Evolutionary conservation across 2,329 filamentous ascomycete species (phyloP).

Genomic region (Botryotinia convoluta): DNA sequence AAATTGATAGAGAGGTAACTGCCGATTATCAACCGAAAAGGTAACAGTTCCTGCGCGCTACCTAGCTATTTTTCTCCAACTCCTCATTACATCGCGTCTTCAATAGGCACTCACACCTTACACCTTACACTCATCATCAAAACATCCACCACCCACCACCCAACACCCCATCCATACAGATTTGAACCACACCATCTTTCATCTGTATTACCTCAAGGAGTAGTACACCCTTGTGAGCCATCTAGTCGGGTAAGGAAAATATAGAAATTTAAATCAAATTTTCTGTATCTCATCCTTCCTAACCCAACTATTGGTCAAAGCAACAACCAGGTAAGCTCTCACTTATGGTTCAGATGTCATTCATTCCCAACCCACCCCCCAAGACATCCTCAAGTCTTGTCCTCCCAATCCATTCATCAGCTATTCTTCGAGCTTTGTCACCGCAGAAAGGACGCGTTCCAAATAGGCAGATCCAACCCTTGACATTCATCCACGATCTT

Average conservation of each 20-base stretch:
- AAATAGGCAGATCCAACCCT: conserved; percentile 18
- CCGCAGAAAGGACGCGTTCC: conserved; percentile 16
- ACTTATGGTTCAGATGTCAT: background rate
- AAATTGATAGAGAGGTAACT: conserved; percentile 2
- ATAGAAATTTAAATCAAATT: background rate
- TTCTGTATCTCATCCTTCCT: background rate
- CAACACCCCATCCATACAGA: conserved; percentile 2
- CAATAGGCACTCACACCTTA: conserved; percentile 1
- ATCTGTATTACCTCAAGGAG: conserved; percentile 14
- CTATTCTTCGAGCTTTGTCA: conserved; percentile 10
- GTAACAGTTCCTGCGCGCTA: conserved; percentile 6
- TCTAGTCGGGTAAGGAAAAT: conserved; percentile 14
- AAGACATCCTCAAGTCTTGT: background rate
- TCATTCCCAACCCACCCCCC: background rate
- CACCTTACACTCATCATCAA: conserved; percentile 1
- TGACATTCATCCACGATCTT: conserved; percentile 5
- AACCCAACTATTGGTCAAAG: background rate
- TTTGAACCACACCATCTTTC: conserved; percentile 11
- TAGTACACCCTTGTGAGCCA: conserved; percentile 18
- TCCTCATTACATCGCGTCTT: conserved; percentile 10
- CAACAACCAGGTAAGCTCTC: conserved; percentile 8
- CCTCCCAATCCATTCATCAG: conserved; percentile 18
- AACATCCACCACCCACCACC: conserved; percentile 4
- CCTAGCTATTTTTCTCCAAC: conserved; percentile 1
- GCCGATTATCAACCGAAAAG: conserved; percentile 9